Base-by-base conservation (phyloP, 1,284 basidiomycete genomes). In the Crepidotus sp. region DNA sequence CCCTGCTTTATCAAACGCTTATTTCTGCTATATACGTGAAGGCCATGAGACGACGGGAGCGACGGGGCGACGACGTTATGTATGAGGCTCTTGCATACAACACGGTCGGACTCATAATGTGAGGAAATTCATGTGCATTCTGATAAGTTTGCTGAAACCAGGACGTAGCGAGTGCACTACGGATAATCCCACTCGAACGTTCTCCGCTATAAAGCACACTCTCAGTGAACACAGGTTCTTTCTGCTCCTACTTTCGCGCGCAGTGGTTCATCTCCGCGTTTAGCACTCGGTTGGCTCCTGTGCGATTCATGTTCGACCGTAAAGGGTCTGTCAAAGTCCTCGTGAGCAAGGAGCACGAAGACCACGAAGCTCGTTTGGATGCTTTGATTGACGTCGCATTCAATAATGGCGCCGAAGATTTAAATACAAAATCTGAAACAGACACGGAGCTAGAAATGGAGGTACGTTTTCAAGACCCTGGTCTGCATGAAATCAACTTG, bases 51-150 rank as follows among this genome's bases (percentile, higher is more conserved):
- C 67, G 63, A 40, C 76, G 73, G 45, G 73, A 72, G 8, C 69
- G 68, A 41, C 69, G 66, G 7, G 74, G 71, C 10, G 69, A 74
- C 46, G 62, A 65, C 15, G 63, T 79, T 42, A 69, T 73, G 5
- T 91, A 88, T 57, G 87, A 91, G 61, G 86, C 77, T 3, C 69
- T 91, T 36, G 78, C 76, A 1, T 71, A 73, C 15, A 79, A 83
- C 2, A 72, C 76, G 25, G 74, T 85, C 29, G 87, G 82, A 1
- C 59, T 91, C 36, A 74, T 91, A 40, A 77, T 91, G 88, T 85
- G 60, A 63, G 83, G 53, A 61, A 11, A 6, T n/a, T 14, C 1
- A 2, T 31, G 3, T 13, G 14, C 18, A 33, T 33, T 19, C 31
- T 6, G 2, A 17, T 19, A 2, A 11, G 4, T 33, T n/a, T n/a